phyloP scores from a whole-genome alignment of 208 protist species.

The Trypanosoma mega region DNA sequence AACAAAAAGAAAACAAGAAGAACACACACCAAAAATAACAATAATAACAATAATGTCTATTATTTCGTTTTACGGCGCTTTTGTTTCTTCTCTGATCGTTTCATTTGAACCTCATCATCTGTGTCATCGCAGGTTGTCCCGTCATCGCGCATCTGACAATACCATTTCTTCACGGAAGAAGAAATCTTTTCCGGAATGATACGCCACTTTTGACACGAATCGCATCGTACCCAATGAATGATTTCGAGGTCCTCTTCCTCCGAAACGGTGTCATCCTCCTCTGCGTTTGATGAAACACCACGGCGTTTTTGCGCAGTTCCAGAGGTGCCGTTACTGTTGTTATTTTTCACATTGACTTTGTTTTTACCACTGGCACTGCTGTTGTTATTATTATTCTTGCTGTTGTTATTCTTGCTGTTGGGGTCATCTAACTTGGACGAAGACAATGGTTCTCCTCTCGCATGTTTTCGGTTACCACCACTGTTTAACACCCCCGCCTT shows the following conservation, averaged over 20 bases:
- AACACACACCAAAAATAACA: neutral
- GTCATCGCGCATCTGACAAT: slow-evolving; percentile 69
- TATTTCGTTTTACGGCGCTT: neutral
- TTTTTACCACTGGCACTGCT: neutral
- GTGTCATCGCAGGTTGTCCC: slow-evolving; percentile 62
- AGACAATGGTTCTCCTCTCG: too few relatives aligned
- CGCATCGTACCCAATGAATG: slow-evolving; percentile 85
- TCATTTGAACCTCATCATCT: slow-evolving; percentile 56
- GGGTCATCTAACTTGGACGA: too few relatives aligned
- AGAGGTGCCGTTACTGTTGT: neutral
- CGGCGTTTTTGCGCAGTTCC: neutral
- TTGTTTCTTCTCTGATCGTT: slow-evolving; percentile 9
- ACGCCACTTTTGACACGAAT: slow-evolving; percentile 80
- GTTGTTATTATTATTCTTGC: neutral
- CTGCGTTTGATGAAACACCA: neutral
- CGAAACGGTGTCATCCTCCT: neutral
- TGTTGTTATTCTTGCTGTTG: neutral
- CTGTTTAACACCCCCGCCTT: too few relatives aligned
- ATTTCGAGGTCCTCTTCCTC: slow-evolving; percentile 33
- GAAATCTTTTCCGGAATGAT: slow-evolving; percentile 56
- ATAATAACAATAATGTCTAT: neutral
- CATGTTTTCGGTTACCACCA: too few relatives aligned
- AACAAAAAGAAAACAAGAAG: slow-evolving; percentile 24
- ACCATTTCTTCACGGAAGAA: slow-evolving; percentile 40
- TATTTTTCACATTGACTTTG: slow-evolving; percentile 1